Conservation (phyloP, 1,139 yeast genomes). For the Geotrichum fermentans region DNA sequence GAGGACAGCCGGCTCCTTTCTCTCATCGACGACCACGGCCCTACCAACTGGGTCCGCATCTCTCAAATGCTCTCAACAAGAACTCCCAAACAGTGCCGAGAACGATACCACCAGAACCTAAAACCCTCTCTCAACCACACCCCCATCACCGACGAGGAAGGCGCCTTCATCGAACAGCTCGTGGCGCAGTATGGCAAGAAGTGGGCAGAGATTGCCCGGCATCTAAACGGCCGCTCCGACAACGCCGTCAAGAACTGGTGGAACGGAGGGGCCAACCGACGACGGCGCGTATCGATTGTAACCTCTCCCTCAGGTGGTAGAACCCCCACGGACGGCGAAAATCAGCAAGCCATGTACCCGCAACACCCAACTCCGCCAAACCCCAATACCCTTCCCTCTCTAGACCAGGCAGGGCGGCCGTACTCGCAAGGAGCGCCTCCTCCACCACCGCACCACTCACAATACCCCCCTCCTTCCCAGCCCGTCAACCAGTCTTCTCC, state of each 20-base stretch:
- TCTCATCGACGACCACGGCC: conserved; percentile 69
- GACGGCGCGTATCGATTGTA: conserved; percentile 49
- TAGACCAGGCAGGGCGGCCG: no score
- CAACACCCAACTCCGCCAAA: conserved; percentile 15
- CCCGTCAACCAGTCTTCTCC: conserved; percentile 9
- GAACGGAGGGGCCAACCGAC: conserved; percentile 86
- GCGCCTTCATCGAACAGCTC: conserved; percentile 69
- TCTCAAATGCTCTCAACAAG: conserved; percentile 69
- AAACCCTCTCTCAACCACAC: conserved; percentile 77
- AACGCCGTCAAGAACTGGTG: conserved; percentile 95
- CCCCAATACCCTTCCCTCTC: no score
- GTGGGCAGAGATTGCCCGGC: conserved; percentile 94
- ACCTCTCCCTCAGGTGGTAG: conserved; percentile 21
- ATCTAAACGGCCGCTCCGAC: conserved; percentile 79
- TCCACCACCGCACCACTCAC: conserved; percentile 18
- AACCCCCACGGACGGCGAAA: no score
- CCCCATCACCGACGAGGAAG: conserved; percentile 84
- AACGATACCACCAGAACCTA: conserved; percentile 85
- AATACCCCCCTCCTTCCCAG: conserved; percentile 17
- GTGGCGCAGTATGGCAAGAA: conserved; percentile 79
- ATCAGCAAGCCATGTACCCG: no score
- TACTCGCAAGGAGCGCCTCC: neutral
- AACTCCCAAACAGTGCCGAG: conserved; percentile 90
- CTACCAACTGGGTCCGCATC: conserved; percentile 85
- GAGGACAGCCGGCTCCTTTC: conserved; percentile 74